Evolutionary conservation across 1,284 basidiomycete genomes (phyloP), one percentile per base, ranked within the genome.

Genomic region (Mycena sp.): DNA sequence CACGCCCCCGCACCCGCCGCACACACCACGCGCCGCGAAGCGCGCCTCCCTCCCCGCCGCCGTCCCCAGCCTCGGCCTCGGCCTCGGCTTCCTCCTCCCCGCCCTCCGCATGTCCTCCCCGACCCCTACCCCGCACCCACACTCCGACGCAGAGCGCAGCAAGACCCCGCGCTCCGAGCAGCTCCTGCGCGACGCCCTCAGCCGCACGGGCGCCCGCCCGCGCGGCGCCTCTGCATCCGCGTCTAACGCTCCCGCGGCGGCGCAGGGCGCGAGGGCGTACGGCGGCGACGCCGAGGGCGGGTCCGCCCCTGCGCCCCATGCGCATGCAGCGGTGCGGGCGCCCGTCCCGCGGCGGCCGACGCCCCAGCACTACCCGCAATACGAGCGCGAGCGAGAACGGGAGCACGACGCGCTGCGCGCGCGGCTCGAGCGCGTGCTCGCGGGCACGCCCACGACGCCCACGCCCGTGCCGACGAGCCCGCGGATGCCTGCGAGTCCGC

Each of bases 331-430:
- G 19, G 10, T 25, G 6, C 50, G 16, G 6, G 51, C 38, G 26
- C 51, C 30, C 37, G 6, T 26, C 38, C 49, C 26, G 5, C 26
- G 17, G 2, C 28, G 3, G 14, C 11, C 16, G 6, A 6, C n/a
- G 17, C 21, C 40, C 11, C n/a, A 14, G 16, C n/a, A 17, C 30
- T 21, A 21, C 41, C 5, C 3, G 4, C 41, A 10, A 17, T 10
- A 21, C 52, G 5, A 16, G 26, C 7, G 19, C 50, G 43, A 64
- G 52, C 40, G 55, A 17, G 60, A 62, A 35, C 64, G 59, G 21
- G 59, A 56, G 10, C 64, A 66, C 57, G 64, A 62, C 51, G 64
- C 60, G 51, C 53, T 66, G 37, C 44, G 60, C 1, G 64, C 64
- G 35, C 7, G 64, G n/a, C 32, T 66, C 29, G 64, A 58, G 46